Percentiles rank a stretch among this genome's conserved stretches.
phyloP scores from a whole-genome alignment of 1,139 yeast species.

The Diutina ranongensis region DNA sequence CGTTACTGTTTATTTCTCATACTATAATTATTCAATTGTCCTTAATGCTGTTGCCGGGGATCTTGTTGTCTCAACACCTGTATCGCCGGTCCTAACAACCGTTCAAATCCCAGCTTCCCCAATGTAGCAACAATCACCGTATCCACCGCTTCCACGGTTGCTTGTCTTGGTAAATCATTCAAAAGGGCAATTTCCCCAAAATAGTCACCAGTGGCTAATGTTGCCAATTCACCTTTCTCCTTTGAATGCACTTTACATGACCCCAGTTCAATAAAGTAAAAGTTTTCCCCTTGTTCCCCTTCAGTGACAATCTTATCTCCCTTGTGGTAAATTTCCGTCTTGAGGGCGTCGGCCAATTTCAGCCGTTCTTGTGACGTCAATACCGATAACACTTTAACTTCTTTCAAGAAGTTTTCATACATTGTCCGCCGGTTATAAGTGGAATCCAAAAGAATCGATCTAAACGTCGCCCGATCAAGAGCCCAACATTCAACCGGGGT shows the following conservation, averaged over 20 bases:
- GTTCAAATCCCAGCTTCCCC: conserved; percentile 86
- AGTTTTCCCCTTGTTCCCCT: conserved; percentile 88
- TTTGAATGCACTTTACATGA: conserved; percentile 56
- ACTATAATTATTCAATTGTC: no score
- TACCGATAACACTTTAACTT: conserved; percentile 65
- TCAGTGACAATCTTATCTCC: conserved; percentile 73
- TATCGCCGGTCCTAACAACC: conserved; percentile 88
- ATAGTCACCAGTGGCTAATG: conserved; percentile 69
- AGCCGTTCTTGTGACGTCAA: conserved; percentile 79
- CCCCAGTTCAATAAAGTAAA: conserved; percentile 84
- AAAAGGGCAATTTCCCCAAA: conserved; percentile 93
- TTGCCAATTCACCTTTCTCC: conserved; percentile 36
- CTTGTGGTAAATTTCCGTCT: conserved; percentile 58
- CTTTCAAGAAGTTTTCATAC: conserved; percentile 83
- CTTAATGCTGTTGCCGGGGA: conserved; percentile 29
- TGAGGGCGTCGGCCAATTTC: conserved; percentile 88
- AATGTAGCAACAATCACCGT: conserved; percentile 79
- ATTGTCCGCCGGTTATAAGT: conserved; percentile 82
- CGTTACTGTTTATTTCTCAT: no score
- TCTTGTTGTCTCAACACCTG: conserved; percentile 72
- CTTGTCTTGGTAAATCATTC: conserved; percentile 89
- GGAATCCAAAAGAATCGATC: conserved; percentile 81
- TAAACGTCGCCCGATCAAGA: conserved; percentile 83
- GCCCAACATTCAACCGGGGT: conserved; percentile 72
- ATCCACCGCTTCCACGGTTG: conserved; percentile 74